Conservation (phyloP, 2,329 filamentous ascomycete genomes). For the Pezicula radicicola region DNA sequence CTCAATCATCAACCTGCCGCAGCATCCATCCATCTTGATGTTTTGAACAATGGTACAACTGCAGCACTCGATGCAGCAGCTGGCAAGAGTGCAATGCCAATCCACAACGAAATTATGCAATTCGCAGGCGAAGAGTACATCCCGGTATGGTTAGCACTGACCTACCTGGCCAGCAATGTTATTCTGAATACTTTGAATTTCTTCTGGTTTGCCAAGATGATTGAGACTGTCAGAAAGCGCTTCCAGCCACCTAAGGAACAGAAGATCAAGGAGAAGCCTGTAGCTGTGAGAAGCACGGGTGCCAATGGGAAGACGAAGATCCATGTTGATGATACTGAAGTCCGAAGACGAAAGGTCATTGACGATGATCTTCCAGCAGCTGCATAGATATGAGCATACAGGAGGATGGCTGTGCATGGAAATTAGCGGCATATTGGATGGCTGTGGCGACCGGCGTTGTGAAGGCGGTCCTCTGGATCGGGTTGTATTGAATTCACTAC, state of each 20-base stretch:
- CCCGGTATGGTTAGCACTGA: slow-evolving; percentile 65
- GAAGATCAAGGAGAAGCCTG: slow-evolving; percentile 27
- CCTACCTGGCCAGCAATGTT: slow-evolving; percentile 69
- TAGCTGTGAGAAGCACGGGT: slow-evolving; percentile 22
- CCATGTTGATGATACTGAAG: slow-evolving; percentile 25
- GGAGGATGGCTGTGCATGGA: neutral
- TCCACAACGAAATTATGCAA: slow-evolving; percentile 39
- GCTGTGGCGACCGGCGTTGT: too few species aligned
- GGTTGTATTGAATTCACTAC: too few species aligned
- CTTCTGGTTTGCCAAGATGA: slow-evolving; percentile 88
- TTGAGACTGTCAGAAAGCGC: slow-evolving; percentile 72
- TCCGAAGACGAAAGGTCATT: slow-evolving; percentile 24
- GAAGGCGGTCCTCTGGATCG: too few species aligned
- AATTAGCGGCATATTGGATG: neutral
- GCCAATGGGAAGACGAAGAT: slow-evolving; percentile 24
- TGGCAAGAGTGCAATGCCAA: slow-evolving; percentile 22
- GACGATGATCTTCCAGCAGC: slow-evolving; percentile 13
- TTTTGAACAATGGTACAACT: slow-evolving; percentile 30
- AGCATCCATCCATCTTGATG: slow-evolving; percentile 29
- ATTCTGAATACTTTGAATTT: slow-evolving; percentile 75
- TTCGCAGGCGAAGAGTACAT: slow-evolving; percentile 52
- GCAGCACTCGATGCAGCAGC: slow-evolving; percentile 29
- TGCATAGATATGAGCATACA: neutral
- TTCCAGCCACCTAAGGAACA: slow-evolving; percentile 54
- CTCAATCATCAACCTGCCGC: slow-evolving; percentile 41